Evolutionary conservation across 2,329 filamentous ascomycete species (phyloP).

Genomic region (Colletotrichum gloeosporioides): DNA sequence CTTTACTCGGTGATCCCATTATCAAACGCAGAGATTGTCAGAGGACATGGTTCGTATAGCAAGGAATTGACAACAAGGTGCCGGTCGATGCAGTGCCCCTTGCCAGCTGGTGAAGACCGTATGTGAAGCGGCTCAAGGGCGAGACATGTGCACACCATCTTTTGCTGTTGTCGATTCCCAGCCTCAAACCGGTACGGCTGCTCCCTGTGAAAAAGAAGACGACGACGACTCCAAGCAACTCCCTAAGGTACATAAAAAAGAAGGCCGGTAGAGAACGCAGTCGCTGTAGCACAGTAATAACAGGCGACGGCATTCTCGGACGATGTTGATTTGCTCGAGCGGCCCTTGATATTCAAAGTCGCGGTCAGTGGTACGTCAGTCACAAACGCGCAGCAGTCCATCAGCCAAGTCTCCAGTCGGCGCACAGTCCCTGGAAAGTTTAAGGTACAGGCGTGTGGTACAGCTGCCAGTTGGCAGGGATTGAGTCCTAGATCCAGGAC

Average conservation of each 20-base stretch:
- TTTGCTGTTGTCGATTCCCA: background rate
- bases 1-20: background rate
- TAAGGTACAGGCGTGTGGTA: background rate
- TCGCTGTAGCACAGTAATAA: background rate
- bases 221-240: background rate
- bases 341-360: background rate
- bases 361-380: background rate
- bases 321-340: background rate
- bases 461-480: slow-evolving; percentile 10
- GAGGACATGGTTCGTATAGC: background rate
- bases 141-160: slow-evolving; percentile 6
- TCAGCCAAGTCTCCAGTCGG: background rate
- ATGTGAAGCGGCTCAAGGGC: background rate
- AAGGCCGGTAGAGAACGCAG: background rate
- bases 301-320: background rate
- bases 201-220: background rate
- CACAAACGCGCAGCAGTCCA: background rate
- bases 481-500: slow-evolving; percentile 18
- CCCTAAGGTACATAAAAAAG: background rate
- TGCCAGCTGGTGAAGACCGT: background rate
- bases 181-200: background rate
- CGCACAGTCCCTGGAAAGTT: slow-evolving; percentile 10
- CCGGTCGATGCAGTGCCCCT: background rate
- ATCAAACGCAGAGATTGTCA: background rate
- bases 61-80: background rate